These are phyloP conservation scores for Collybiopsis luxurians DNA, from an alignment of 768 basidiomycete genomes.

Conservation along the genomic window DNA sequence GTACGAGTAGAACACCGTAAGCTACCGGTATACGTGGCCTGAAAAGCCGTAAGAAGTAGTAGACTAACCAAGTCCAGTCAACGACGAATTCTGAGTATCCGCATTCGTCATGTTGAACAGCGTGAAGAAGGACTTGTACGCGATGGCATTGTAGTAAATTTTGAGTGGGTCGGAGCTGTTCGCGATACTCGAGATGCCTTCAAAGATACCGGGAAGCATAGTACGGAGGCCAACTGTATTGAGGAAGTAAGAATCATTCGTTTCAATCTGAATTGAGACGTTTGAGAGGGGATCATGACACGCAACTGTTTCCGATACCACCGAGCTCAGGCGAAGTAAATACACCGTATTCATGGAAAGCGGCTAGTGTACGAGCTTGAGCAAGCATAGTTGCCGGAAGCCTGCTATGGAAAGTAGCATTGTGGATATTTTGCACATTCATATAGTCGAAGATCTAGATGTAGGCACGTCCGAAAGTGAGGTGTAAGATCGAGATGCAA, in stretches of 20 bases:
- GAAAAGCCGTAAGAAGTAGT: background rate
- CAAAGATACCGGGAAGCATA: slow-evolving; percentile 58
- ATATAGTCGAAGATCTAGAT: slow-evolving; percentile 66
- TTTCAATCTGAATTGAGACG: background rate
- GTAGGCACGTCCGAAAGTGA: too few species aligned
- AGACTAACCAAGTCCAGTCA: slow-evolving; percentile 57
- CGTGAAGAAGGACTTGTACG: slow-evolving; percentile 78
- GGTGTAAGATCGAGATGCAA: too few species aligned
- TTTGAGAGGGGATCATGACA: background rate
- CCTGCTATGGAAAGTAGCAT: slow-evolving; percentile 43
- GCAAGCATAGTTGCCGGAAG: slow-evolving; percentile 50
- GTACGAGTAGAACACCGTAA: too few species aligned
- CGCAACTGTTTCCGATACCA: slow-evolving; percentile 65
- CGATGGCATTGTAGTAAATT: slow-evolving; percentile 55
- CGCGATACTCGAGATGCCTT: slow-evolving; percentile 48
- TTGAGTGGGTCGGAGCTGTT: slow-evolving; percentile 51
- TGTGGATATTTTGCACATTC: slow-evolving; percentile 71
- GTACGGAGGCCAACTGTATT: slow-evolving; percentile 69
- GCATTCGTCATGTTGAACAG: slow-evolving; percentile 76
- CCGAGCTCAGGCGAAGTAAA: slow-evolving; percentile 50
- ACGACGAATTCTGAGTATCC: slow-evolving; percentile 44
- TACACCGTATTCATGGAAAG: slow-evolving; percentile 71
- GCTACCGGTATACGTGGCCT: too few species aligned
- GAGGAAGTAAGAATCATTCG: background rate
- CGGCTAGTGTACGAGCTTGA: slow-evolving; percentile 59